Evolutionary conservation across 2,329 filamentous ascomycete species (phyloP).

Genomic region (Epichloe brachyelytri): DNA sequence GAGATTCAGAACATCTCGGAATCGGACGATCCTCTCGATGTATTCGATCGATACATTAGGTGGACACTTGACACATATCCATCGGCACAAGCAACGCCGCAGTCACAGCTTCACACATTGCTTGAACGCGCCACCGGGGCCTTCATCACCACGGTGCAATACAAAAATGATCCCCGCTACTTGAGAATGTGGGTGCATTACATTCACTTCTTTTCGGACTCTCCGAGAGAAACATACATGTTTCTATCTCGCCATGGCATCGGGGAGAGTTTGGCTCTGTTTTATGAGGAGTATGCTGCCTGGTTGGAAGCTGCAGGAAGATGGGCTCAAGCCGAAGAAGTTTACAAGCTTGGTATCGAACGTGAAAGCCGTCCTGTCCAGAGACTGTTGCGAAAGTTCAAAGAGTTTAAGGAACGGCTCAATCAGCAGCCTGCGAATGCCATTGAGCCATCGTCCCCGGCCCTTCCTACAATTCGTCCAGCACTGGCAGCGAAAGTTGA

Average conservation of each 20-base stretch:
- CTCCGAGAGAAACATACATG: constrained; percentile 84
- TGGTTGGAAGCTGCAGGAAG: constrained; percentile 78
- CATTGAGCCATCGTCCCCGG: constrained; percentile 71
- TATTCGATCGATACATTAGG: constrained; percentile 92
- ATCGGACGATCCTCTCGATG: constrained; percentile 86
- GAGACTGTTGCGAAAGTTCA: constrained; percentile 76
- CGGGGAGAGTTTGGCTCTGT: constrained; percentile 76
- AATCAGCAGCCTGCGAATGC: constrained; percentile 49
- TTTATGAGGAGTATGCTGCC: constrained; percentile 91
- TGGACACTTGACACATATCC: constrained; percentile 96
- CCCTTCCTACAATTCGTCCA: constrained; percentile 68
- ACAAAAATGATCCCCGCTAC: constrained; percentile 92
- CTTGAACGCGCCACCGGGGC: constrained; percentile 87
- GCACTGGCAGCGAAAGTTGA: constrained; percentile 78
- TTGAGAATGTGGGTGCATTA: constrained; percentile 90
- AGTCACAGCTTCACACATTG: constrained; percentile 79
- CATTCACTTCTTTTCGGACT: constrained; percentile 81
- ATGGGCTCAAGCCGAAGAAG: constrained; percentile 86
- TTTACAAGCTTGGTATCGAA: constrained; percentile 83
- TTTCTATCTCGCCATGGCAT: constrained; percentile 83
- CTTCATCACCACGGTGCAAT: constrained; percentile 74
- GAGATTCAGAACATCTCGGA: constrained; percentile 70
- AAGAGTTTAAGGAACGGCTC: constrained; percentile 72
- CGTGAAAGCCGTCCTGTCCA: constrained; percentile 72
- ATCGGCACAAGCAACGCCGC: constrained; percentile 77